Evolutionary conservation across 2,329 filamentous ascomycete genomes (phyloP).

Genomic region (Pseudocercospora pini-densiflorae): DNA sequence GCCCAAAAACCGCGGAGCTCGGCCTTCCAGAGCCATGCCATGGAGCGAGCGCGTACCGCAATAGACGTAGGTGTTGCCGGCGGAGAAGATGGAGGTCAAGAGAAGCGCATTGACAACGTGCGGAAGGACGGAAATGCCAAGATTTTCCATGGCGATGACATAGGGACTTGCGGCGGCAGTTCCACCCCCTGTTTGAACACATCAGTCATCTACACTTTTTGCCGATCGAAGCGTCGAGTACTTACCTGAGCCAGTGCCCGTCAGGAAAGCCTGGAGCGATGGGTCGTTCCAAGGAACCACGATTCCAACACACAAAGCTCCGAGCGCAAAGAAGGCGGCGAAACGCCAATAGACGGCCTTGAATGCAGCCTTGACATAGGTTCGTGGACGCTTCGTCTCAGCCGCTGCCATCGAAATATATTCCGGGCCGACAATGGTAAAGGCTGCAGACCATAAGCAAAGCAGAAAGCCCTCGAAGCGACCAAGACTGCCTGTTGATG

Average conservation of each 20-base stretch:
- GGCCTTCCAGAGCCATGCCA: constrained; percentile 57
- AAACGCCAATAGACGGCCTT: constrained; percentile 56
- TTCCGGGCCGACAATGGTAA: constrained; percentile 47
- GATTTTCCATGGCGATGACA: constrained; percentile 51
- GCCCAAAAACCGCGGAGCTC: constrained; percentile 58
- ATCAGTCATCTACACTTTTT: too few species aligned
- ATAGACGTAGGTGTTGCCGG: constrained; percentile 59
- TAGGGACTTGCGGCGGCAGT: constrained; percentile 38
- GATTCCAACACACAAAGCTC: constrained; percentile 52
- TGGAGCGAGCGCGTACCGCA: constrained; percentile 57
- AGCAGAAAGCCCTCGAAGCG: constrained; percentile 42
- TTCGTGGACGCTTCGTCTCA: constrained; percentile 52
- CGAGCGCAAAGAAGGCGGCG: constrained; percentile 53
- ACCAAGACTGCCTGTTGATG: constrained; percentile 35
- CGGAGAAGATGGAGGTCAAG: constrained; percentile 59
- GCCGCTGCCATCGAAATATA: constrained; percentile 55
- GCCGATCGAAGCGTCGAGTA: too few species aligned
- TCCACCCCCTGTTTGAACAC: constrained; percentile 21
- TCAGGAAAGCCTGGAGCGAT: constrained; percentile 32
- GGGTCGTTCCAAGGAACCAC: constrained; percentile 44
- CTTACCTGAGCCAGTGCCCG: too few species aligned
- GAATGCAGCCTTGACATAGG: constrained; percentile 53
- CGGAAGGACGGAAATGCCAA: constrained; percentile 48
- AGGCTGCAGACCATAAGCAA: constrained; percentile 43
- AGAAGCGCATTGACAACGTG: constrained; percentile 39